Base-by-base conservation (phyloP, 140 eudicot species). In the Anethum foeniculum region DNA sequence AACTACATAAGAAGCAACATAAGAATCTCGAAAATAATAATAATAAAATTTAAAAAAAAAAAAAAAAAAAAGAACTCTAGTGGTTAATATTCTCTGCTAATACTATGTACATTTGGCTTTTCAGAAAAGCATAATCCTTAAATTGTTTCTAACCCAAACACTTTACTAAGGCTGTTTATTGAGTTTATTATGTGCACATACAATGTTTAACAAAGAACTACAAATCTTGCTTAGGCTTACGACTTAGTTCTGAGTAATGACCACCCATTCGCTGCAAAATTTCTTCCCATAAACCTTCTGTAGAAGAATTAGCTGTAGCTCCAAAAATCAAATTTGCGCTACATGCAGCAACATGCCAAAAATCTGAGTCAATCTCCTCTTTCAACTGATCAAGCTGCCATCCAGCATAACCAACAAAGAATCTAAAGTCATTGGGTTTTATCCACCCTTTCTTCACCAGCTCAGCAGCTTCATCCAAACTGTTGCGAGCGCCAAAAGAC, bases 191-290 rank as follows among this genome's bases (percentile, higher is more conserved):
- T 71, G 76, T 82, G 7, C 54, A 77, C 80, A 47, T 78, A 76
- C 13, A 76, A 68, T 52, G 76, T 48, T 56, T 16, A 38, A 47
- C 43, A 38, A 76, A 27, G 18, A 68, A 81, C 88, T 95, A 91
- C 9, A 88, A 46, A 76, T 95, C 99, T 81, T 88, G 96, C 87
- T 91, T 93, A 15, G 99, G 99, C 85, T 95, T 95, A 49, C 98
- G 97, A 88, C 99, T 95, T 25, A 95, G 80, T 77, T 95, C 99
- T 4, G 97, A 87, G 88, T 95, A 95, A 78, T 84, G 93, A 75
- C 99, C 99, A 1, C 99, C 97, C 99, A 93, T 95, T 28, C 90
- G 89, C 83, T 95, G 97, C 87, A 95, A 83, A 83, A 91, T 88
- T 89, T 95, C 98, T 86, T 86, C 99, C 99, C 98, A 95, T 83